phyloP scores from a whole-genome alignment of 106 monocot species.

The Alisma plantagoaquatica region DNA sequence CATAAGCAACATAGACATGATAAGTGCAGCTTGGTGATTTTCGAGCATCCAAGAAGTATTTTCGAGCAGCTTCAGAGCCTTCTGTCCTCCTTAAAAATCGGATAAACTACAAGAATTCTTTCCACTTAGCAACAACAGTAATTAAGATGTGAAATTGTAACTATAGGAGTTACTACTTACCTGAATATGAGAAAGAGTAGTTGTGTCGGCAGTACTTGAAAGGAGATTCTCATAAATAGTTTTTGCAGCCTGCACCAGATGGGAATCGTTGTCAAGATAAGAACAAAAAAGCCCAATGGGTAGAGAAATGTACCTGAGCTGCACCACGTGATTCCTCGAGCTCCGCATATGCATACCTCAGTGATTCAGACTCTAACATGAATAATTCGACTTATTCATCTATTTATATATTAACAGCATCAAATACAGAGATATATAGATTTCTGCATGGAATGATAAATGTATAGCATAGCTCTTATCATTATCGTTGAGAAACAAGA shows the following conservation, averaged over 20 bases:
- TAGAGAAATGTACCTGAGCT: slow-evolving; percentile 54
- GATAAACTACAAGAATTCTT: slow-evolving; percentile 48
- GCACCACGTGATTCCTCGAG: slow-evolving; percentile 88
- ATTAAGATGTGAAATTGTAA: slow-evolving; percentile 2
- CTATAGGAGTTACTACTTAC: too few relatives aligned
- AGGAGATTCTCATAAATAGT: slow-evolving; percentile 85
- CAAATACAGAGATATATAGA: too few relatives aligned
- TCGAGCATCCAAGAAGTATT: slow-evolving; percentile 84
- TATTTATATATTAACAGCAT: too few relatives aligned
- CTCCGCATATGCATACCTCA: slow-evolving; percentile 96
- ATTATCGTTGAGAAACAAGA: too few relatives aligned
- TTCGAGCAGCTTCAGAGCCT: slow-evolving; percentile 89
- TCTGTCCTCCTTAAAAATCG: slow-evolving; percentile 93
- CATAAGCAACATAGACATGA: slow-evolving; percentile 93
- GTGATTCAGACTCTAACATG: slow-evolving; percentile 61
- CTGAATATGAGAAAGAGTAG: slow-evolving; percentile 79
- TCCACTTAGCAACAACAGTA: slow-evolving; percentile 6
- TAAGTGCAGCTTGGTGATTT: slow-evolving; percentile 80
- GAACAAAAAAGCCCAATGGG: slow-evolving; percentile 1
- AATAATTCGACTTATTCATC: too few relatives aligned
- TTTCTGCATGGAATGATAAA: too few relatives aligned
- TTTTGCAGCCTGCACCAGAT: slow-evolving; percentile 62
- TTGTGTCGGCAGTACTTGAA: slow-evolving; percentile 20
- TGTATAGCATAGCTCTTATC: too few relatives aligned
- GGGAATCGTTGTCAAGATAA: neutral